Evolutionary conservation across 1,139 yeast species (phyloP), one percentile per base, ranked within the genome.

Genomic region (Geotrichum candidum): DNA sequence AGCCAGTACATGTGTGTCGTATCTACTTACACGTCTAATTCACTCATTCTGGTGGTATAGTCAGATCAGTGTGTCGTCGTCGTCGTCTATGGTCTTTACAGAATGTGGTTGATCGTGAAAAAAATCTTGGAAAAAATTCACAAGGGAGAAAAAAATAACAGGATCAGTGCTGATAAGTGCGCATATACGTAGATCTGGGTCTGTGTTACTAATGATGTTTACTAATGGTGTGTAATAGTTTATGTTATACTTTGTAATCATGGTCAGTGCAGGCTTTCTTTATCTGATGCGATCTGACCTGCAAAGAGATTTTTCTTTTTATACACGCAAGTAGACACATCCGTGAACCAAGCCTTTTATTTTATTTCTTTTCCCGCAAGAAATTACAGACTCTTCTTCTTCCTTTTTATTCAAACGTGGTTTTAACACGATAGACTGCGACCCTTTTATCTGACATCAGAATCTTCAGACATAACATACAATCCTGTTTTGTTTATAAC

Each of bases 11-110:
- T 29, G 13, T 13, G 31, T 4, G 31, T 25, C 25, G 41, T 15
- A 27, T 13, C n/a, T 15, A 55, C 63, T 58, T 61, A 61, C 63
- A 50, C 60, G 45, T 61, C 61, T 51, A 58, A 3, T 6, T 61
- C 61, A 38, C 61, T 25, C 63, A 61, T 61, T 45, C 18, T 58
- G 57, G 38, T 50, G 58, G 22, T 33, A 51, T 51, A 51, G 0
- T 46, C n/a, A n/a, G 48, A 56, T 46, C 31, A 29, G 22, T 56
- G 18, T 18, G 18, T 18, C 18, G 18, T 18, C 18, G 53, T 23
- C n/a, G 31, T 22, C 23, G 22, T n/a, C 6, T 3, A n/a, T 15
- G 46, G 46, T 41, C 46, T 13, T 35, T 35, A n/a, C 48, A 6
- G 18, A 29, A 18, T 46, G 51, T 27, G 56, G 27, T 53, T 51